Evolutionary conservation across 139 green algal genomes (phyloP), one percentile per base, ranked within the genome.

Genomic region (Limnomonas spitsbergensis): DNA sequence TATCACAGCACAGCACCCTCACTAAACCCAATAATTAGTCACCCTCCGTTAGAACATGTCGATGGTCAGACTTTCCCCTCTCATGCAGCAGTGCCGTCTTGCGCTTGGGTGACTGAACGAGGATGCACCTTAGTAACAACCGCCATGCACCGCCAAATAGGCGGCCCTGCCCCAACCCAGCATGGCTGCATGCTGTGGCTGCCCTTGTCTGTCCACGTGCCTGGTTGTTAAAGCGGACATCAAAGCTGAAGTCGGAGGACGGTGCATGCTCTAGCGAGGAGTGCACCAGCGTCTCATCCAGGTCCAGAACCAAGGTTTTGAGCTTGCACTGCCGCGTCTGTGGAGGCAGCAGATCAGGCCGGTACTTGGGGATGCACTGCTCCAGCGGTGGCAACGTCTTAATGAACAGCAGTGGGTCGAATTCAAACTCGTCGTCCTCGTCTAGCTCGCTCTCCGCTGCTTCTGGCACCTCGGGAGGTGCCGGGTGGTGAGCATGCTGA

Each of bases 251-350:
- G 73, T 78, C 73, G 4, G 70, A 34, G 3, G 73, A 34, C 14
- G 52, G 32, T 37, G 31, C 26, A 3, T 66, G 36, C 73, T 78
- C 73, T n/a, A 78, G 4, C 47, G 73, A 70, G 4, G 88, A 95
- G 90, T 99, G 95, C 52, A 99, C 96, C 37, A 99, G 85, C 56
- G 95, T 99, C 79, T 99, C 95, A 81, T 99, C 95, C 69, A 99
- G 85, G 79, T 99, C 95, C 38, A 99, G 88, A 66, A 99, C 90
- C 38, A 96, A 87, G 0, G 83, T 92, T 77, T 96, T 96, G 61
- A 88, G 66, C 54, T 75, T 80, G 66, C 66, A 80, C 27, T 79
- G n/a, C 7, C 83, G 76, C 27, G 83, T 83, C 76, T 83, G 68
- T 2, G 1, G 34, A 1, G 83, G 83, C 66, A 88, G 67, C 52